Base-by-base conservation (phyloP, 176 grass and related monocot genomes). In the Bothriochloa decipiens region DNA sequence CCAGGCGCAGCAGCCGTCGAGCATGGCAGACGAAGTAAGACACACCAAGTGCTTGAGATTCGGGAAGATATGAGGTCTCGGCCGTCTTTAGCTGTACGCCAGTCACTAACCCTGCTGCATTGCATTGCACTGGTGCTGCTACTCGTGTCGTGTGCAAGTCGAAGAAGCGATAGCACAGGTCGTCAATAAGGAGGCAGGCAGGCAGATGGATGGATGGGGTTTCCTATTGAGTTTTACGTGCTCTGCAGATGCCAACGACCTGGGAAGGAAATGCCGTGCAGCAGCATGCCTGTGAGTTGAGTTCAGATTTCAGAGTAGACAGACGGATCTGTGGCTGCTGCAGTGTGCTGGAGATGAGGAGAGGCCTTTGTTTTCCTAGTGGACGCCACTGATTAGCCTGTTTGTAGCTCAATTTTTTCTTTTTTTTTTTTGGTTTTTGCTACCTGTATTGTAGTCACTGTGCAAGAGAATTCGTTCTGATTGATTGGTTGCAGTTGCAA, bases 31-130 rank as follows among this genome's bases (percentile, higher is more conserved):
- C 18, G 88, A 99, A 81, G 91, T 76, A 41, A 99, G 95, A 76
- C 90, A 92, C 65, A 88, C 81, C 65, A 95, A 94, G 78, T 94
- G 91, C 83, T 89, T 98, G 91, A 91, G 96, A 92, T 95, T 98
- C n/a, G 92, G 91, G 4, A 92, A 95, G 86, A 87, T 65, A 86
- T 89, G 79, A 69, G 33, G 53, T 60, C 55, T 55, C 2, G 33
- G 35, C 25, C 27, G 35, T 70, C 20, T 49, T 28, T 37, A 77
- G 50, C 23, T 16, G 65, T 22, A 55, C 29, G 7, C 13, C 26
- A 29, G 25, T 39, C 6, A 72, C 71, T 85, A 79, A 82, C 83
- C 28, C 14, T 82, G 82, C 20, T 28, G 60, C 35, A 70, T 12
- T 25, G 55, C 40, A 63, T 71, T 36, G 52, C 37, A 58, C 39